Base-by-base conservation (phyloP, 2,329 filamentous ascomycete genomes). In the Orbilia javanica region DNA sequence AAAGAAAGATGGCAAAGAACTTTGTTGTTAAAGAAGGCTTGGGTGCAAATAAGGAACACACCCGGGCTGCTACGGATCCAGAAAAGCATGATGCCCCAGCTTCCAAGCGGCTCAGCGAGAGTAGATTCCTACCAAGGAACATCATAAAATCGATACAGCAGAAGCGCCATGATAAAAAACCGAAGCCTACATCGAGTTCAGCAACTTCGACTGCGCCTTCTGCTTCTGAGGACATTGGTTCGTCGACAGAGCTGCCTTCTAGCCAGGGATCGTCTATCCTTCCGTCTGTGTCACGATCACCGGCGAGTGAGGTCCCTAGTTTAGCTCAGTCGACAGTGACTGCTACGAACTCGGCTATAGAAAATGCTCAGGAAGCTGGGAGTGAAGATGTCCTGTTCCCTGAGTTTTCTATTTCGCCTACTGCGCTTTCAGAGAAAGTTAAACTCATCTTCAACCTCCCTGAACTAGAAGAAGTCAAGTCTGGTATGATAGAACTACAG, bases 371-470 rank as follows among this genome's bases (percentile, higher is more conserved):
- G 55, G 81, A 82, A 27, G 82, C 80, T 11, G 81, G 82, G 1
- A 83, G 81, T 8, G 75, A 80, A 10, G 71, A 66, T 52, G 42
- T 80, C 55, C 64, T 68, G 11, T 79, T 79, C 44, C 66, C 69
- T 25, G 80, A 81, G 36, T 78, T 72, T 48, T 78, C 74, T 4
- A 78, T 78, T 25, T 67, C 74, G 20, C 39, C 74, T 11, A 78
- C 74, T 18, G 74, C 74, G 62, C 87, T 97, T 64, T 90, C 92
- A 0, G 88, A 87, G 72, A 89, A 90, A 72, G 84, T 97, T 42
- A 93, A 90, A 86, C 90, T 96, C 79, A 96, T 97, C 79, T 97
- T 97, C 82, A 88, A 91, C 62, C 96, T 97, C 80, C 90, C 93
- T 29, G 87, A 89, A 42, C 88, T 92, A 0, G 96, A 99, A 83